phyloP scores from a whole-genome alignment of 257 asterid genomes.

The Leptodermis oblonga region DNA sequence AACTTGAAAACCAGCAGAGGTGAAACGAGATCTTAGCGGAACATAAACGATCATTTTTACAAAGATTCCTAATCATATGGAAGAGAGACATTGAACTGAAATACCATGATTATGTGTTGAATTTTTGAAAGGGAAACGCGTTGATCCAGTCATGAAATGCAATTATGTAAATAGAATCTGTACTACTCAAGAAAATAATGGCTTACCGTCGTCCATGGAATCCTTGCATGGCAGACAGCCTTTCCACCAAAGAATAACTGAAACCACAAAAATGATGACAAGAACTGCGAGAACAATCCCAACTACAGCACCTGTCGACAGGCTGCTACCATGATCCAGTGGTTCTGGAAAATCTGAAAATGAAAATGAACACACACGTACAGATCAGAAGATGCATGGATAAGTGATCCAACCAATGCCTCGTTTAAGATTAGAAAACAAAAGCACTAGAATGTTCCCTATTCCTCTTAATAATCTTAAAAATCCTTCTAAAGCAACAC shows the following conservation, averaged over 20 bases:
- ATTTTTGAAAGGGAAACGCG: background rate
- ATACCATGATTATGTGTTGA: background rate
- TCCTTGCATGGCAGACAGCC: constrained; percentile 32
- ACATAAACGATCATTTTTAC: background rate
- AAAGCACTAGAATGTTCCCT: background rate
- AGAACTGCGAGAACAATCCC: constrained; percentile 50
- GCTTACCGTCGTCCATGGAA: constrained; percentile 37
- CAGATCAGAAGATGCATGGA: background rate
- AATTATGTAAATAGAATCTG: background rate
- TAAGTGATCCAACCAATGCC: background rate
- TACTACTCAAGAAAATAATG: background rate
- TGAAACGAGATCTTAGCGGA: background rate
- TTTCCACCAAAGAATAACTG: constrained; percentile 59
- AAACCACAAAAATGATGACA: constrained; percentile 22
- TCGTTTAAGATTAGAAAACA: background rate
- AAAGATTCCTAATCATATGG: background rate
- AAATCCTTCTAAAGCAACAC: too few relatives aligned
- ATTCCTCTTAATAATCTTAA: background rate
- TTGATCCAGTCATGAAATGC: background rate
- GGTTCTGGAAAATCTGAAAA: constrained; percentile 46
- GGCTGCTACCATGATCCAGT: constrained; percentile 30
- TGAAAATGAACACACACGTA: background rate
- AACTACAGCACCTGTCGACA: constrained; percentile 41
- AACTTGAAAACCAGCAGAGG: background rate
- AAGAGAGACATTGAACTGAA: background rate